Evolutionary conservation across 495 filamentous ascomycete genomes (phyloP), one percentile per base, ranked within the genome.

Genomic region (Daldinia loculata): DNA sequence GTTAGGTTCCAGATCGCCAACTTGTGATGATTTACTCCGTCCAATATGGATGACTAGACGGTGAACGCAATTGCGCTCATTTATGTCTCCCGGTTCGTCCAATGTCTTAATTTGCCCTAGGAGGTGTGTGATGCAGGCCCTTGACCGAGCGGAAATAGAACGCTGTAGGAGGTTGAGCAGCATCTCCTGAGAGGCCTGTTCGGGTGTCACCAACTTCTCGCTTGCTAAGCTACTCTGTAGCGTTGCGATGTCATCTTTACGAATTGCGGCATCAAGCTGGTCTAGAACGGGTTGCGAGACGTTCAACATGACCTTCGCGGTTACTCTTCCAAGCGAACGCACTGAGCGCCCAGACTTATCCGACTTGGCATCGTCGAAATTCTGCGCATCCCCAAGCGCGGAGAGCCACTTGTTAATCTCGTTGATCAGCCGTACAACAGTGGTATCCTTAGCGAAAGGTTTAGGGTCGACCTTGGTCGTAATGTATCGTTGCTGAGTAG

Each of bases 401-500:
- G 93, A 93, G 39, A 99, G 87, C 93, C 95, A 97, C 68, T 91
- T 88, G 81, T 98, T 98, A 79, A 98, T 89, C 17, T 86, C 87
- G 57, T 88, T 88, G 82, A 96, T 88, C 3, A 91, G 83, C 48
- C 88, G 81, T 27, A 84, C 82, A 6, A 92, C 88, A 22, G 85
- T 83, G 12, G 80, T 80, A 71, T 96, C 94, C 27, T 90, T 93
- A 12, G 93, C 93, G 79, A 98, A 99, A 0, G 90, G 88, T 52
- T 89, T 86, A 6, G 90, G 89, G 68, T 95, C 91, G 32, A 99
- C 95, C 81, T 95, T 96, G 17, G 91, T 91, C 53, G 90, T 88
- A 56, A 98, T 81, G 72, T 97, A 98, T 39, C 87, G 86, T 69
- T 91, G 87, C 80, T 97, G 94, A 0, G 91, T 89, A 62, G 88